Evolutionary conservation across 441 rosid genomes (phyloP).

Genomic region (Theobroma grandiflorum): DNA sequence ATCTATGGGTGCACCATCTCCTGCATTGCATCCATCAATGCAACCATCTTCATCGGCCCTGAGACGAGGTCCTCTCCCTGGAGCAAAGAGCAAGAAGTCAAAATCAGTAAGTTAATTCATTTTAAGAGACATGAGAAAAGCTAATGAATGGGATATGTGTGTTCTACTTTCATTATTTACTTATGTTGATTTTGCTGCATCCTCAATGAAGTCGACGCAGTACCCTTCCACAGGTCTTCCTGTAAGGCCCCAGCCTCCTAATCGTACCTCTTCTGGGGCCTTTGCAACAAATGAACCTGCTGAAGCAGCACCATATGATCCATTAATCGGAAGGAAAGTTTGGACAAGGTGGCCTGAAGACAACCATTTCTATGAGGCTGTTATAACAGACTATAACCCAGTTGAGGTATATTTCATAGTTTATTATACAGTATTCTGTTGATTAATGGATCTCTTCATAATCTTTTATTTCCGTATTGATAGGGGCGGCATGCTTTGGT

Average conservation of each 20-base stretch:
- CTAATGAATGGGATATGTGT: not conserved
- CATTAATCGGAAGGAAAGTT: slow-evolving; percentile 83
- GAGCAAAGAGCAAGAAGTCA: slow-evolving; percentile 81
- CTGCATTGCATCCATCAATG: slow-evolving; percentile 77
- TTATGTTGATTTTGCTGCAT: slow-evolving; percentile 37
- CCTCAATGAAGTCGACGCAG: slow-evolving; percentile 64
- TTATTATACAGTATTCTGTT: slow-evolving; percentile 25
- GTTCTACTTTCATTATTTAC: slow-evolving; percentile 5
- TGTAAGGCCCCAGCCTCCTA: slow-evolving; percentile 71
- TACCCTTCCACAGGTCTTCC: slow-evolving; percentile 61
- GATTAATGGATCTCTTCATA: slow-evolving; percentile 23
- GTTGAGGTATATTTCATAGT: slow-evolving; percentile 55
- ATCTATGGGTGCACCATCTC: slow-evolving; percentile 86
- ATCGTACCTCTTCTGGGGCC: slow-evolving; percentile 52
- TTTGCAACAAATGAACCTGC: slow-evolving; percentile 66
- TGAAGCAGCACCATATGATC: slow-evolving; percentile 66
- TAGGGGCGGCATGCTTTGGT: slow-evolving; percentile 98
- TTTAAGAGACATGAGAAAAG: slow-evolving; percentile 1
- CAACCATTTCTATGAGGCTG: slow-evolving; percentile 91
- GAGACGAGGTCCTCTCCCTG: slow-evolving; percentile 84
- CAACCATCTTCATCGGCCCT: slow-evolving; percentile 84
- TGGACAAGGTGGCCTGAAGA: slow-evolving; percentile 99
- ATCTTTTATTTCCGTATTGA: slow-evolving; percentile 35
- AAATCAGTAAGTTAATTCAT: slow-evolving; percentile 74
- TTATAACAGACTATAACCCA: slow-evolving; percentile 83